phyloP scores from a whole-genome alignment of 768 basidiomycete species.

The Coprinopsis marcescibilis region DNA sequence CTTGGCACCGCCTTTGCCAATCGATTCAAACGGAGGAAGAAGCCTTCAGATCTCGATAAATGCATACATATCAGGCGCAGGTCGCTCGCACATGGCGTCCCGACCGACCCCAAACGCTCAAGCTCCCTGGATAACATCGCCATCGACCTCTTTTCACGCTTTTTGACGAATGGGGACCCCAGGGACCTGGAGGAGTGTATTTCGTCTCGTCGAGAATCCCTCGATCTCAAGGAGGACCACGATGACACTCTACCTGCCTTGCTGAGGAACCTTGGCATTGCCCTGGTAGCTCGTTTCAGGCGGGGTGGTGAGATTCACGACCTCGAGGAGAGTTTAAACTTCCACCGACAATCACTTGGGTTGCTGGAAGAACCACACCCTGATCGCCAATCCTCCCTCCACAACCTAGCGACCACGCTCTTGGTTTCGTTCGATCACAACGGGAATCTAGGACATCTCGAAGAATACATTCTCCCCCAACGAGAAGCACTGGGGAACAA shows the following conservation, averaged over 20 bases:
- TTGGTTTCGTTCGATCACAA: too few species aligned
- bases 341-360: too few species aligned
- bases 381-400: too few species aligned
- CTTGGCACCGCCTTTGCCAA: background rate
- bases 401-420: too few species aligned
- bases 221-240: background rate
- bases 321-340: too few species aligned
- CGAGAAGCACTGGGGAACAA: background rate
- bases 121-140: background rate
- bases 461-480: background rate
- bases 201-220: slow-evolving; percentile 7
- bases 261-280: slow-evolving; percentile 13
- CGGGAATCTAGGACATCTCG: too few species aligned
- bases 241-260: slow-evolving; percentile 4
- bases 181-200: slow-evolving; percentile 13
- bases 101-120: background rate
- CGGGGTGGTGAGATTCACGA: background rate
- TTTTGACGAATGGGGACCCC: background rate
- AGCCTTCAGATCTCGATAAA: background rate
- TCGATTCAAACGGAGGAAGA: background rate
- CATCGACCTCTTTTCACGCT: background rate
- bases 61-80: background rate
- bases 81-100: background rate
- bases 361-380: too few species aligned
- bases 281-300: background rate